Base-by-base conservation (phyloP, 306 rosid species). In the Arachis stenosperma region DNA sequence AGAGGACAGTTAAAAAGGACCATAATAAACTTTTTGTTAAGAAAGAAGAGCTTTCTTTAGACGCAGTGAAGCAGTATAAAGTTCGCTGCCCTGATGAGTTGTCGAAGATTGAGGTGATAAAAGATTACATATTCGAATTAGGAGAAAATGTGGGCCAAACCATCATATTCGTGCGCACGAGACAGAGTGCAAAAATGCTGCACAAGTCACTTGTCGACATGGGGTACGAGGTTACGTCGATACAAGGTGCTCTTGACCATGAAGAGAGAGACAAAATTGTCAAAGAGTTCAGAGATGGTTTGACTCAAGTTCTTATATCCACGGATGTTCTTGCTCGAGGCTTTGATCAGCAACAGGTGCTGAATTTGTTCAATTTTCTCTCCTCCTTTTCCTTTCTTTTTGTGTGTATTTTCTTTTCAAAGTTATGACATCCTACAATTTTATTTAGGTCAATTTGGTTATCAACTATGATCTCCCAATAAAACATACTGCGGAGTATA, bases 311-410 rank as follows among this genome's bases (percentile, higher is more conserved):
- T 65, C 90, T 90, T 50, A 90, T 90, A 64, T 84, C 96, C 9
- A 90, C 96, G 4, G 96, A 90, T 68, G 75, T 90, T 54, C 90
- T 90, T 29, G 89, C 96, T 14, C 84, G 96, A 61, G 96, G 96
- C 58, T 90, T 90, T 60, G 96, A 90, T 77, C 92, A 90, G 50
- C 96, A 88, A 22, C 90, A 90, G 87, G 96, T 89, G 67, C 73
- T 33, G 29, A 50, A 39, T 53, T 27, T 11, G 41, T 54, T 27
- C 48, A 8, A 9, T 15, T 60, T 29, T 57, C 58, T 29, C 43
- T 51, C 41, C 36, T 52, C n/a, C 54, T 55, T 27, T 6, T 12
- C 66, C 70, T 40, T 46, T 14, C 30, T 30, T 30, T 6, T 51
- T 42, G 46, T 42, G 46, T 42, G 40, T 51, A 46, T 11, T 57